Evolutionary conservation across 2,329 filamentous ascomycete genomes (phyloP), one percentile per base, ranked within the genome.

Genomic region (Chalaropsis thielavioides): DNA sequence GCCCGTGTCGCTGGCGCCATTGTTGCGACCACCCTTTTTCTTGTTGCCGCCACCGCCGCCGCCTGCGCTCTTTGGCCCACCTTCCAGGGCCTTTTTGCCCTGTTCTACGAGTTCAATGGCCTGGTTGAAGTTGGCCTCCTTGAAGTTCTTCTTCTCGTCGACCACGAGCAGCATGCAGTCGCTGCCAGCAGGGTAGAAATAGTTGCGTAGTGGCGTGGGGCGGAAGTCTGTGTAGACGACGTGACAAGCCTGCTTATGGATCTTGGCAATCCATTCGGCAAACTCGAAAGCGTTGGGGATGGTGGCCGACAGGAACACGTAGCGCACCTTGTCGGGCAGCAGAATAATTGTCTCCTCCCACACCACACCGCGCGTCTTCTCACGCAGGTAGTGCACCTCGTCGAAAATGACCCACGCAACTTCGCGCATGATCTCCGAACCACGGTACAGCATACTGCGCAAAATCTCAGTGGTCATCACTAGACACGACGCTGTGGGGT

Each of bases 391-490:
- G 76, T 99, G 94, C 68, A 99, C 95, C 75, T 99, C 94, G 75
- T 99, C 94, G 71, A 99, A 99, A 1, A 99, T 80, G 1, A 99
- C 95, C 94, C 94, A 99, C 15, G 89, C 92, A 1, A 99, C 95
- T 78, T 99, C 94, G 70, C 94, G 90, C 92, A 99, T 99, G 69
- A 99, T 97, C 77, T 99, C 94, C 0, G 94, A 97, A 67, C 94
- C 94, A 70, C 94, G 84, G 75, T 99, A 99, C 76, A 99, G 75
- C 94, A 99, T 99, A 19, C 92, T 97, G 61, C 94, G 88, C 73
- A 99, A 76, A 90, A 99, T 99, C 78, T 99, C 94, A 0, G 94
- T 99, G 0, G 94, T 99, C 94, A 99, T 99, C 72, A 99, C 94
- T 66, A 99, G 79, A 74, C 94, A 99, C 67, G 92, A 97, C 15